Evolutionary conservation across 2,329 filamentous ascomycete species (phyloP).

Genomic region (Cercospora janseana): DNA sequence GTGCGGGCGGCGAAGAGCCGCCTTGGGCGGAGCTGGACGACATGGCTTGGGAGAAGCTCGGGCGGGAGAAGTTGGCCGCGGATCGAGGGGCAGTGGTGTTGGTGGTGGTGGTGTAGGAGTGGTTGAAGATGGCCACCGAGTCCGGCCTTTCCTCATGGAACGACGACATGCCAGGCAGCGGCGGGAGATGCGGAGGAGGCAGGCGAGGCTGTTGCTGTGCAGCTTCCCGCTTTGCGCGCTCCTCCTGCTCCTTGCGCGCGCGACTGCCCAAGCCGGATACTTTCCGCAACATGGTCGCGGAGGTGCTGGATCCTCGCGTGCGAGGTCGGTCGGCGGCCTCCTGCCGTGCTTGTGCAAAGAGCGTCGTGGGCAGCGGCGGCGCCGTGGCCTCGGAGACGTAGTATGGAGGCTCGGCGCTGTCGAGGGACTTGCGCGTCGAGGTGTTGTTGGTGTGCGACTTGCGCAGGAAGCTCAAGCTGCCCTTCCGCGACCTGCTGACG

Average conservation of each 20-base stretch:
- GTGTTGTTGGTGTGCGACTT: slow-evolving; percentile 11
- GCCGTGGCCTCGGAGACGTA: slow-evolving; percentile 7
- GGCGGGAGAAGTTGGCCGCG: slow-evolving; percentile 37
- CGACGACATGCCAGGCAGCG: slow-evolving; percentile 52
- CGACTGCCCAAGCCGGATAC: slow-evolving; percentile 32
- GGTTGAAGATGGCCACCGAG: slow-evolving; percentile 58
- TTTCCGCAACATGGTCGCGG: slow-evolving; percentile 35
- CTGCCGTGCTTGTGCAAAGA: slow-evolving; percentile 10
- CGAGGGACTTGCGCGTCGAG: slow-evolving; percentile 12
- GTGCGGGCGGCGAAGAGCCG: slow-evolving; percentile 31
- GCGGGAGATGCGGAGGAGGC: slow-evolving; percentile 44
- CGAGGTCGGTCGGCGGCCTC: slow-evolving; percentile 3
- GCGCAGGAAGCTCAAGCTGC: slow-evolving; percentile 14
- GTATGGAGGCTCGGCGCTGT: slow-evolving; percentile 6
- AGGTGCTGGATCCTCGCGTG: neutral
- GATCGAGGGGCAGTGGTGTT: slow-evolving; percentile 39
- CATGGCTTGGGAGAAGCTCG: slow-evolving; percentile 23
- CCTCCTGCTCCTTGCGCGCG: slow-evolving; percentile 27
- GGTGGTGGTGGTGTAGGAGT: slow-evolving; percentile 35
- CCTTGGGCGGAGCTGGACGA: slow-evolving; percentile 21
- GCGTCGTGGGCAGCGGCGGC: slow-evolving; percentile 7
- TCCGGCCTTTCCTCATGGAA: slow-evolving; percentile 62
- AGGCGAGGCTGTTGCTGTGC: slow-evolving; percentile 60
- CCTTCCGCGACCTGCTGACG: slow-evolving; percentile 5
- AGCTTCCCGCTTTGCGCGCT: slow-evolving; percentile 21